A percentile compares a stretch with the other conserved stretches of the same genome.
Conservation (phyloP, 148 eudicot genomes). For the Limonium bicolor region DNA sequence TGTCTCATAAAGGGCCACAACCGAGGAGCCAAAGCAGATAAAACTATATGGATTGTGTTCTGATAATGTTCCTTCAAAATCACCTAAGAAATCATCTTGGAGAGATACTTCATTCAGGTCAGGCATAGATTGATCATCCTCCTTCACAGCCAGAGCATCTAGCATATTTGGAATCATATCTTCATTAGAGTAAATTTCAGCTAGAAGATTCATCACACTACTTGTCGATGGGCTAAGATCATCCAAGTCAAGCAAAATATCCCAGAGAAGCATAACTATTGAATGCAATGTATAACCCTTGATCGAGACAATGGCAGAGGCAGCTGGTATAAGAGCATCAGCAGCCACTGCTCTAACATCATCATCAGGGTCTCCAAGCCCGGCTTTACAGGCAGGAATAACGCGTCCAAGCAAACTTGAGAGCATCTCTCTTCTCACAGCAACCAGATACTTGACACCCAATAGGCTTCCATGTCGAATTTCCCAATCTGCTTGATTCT, state of each 20-base stretch:
- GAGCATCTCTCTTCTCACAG: slow-evolving; percentile 91
- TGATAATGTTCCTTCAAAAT: slow-evolving; percentile 17
- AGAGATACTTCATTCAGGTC: slow-evolving; percentile 62
- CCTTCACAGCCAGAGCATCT: slow-evolving; percentile 20
- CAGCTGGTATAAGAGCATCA: slow-evolving; percentile 91
- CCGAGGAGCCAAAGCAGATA: slow-evolving; percentile 86
- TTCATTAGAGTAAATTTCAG: slow-evolving; percentile 94
- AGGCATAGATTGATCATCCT: slow-evolving; percentile 36
- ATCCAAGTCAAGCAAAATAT: slow-evolving; percentile 91
- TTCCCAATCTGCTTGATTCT: slow-evolving; percentile 95
- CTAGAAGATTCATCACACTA: slow-evolving; percentile 97
- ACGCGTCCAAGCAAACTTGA: slow-evolving; percentile 65
- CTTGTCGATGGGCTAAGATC: slow-evolving; percentile 99
- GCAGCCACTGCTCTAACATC: slow-evolving; percentile 99
- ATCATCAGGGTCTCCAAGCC: slow-evolving; percentile 98
- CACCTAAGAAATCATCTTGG: slow-evolving; percentile 33
- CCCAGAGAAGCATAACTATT: slow-evolving; percentile 88
- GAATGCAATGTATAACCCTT: slow-evolving; percentile 54
- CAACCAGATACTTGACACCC: slow-evolving; percentile 91
- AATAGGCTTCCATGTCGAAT: slow-evolving; percentile 95
- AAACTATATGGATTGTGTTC: slow-evolving; percentile 53
- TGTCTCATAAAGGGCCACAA: slow-evolving; percentile 99
- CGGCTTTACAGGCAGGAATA: slow-evolving; percentile 93
- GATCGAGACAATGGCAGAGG: slow-evolving; percentile 59
- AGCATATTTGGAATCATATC: too few relatives aligned